Base-by-base conservation (phyloP, 164 flowering plant genomes). In the Umbellularia californica region DNA sequence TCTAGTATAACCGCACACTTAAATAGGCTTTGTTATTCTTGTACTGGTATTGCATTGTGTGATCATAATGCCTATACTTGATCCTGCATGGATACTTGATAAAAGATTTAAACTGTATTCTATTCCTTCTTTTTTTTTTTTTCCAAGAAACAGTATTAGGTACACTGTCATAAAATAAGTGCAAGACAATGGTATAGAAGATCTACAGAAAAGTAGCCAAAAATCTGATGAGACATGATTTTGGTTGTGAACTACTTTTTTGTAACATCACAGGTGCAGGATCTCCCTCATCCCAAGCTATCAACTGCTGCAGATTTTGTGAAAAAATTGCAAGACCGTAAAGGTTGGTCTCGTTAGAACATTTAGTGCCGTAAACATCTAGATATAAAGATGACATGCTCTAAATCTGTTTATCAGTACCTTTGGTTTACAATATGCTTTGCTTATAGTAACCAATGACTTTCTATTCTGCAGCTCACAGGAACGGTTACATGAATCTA, bases 401-500 rank as follows among this genome's bases (percentile, higher is more conserved):
- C 27, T 64, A 23, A 23, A 22, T 64, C 24, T 64, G 67, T 24
- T 25, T 64, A 64, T 13, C 27, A 23, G 67, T 64, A 14, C 4
- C 24, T 22, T 64, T 22, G 22, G 24, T 64, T n/a, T 25, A 64
- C 27, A 28, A 19, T 64, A 23, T 22, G 67, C 24, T 64, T 25
- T 64, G 27, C 27, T 28, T 10, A 3, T 24, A 60, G 23, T n/a
- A 19, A 64, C 3, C 20, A 25, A 20, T 17, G n/a, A 30, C 9
- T 5, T 28, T 67, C 77, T 25, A 27, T 35, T 30, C 20, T 27
- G 83, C 88, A 90, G 91, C 81, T 74, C 91, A 87, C 68, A 88
- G 85, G 82, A 88, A 72, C 74, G 90, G 90, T 76, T 87, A 87
- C 69, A 72, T 84, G 70, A 91, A 85, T 86, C 63, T 82, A 77